phyloP scores from a whole-genome alignment of 2,329 filamentous ascomycete species.

The Parastagonospora avenae region DNA sequence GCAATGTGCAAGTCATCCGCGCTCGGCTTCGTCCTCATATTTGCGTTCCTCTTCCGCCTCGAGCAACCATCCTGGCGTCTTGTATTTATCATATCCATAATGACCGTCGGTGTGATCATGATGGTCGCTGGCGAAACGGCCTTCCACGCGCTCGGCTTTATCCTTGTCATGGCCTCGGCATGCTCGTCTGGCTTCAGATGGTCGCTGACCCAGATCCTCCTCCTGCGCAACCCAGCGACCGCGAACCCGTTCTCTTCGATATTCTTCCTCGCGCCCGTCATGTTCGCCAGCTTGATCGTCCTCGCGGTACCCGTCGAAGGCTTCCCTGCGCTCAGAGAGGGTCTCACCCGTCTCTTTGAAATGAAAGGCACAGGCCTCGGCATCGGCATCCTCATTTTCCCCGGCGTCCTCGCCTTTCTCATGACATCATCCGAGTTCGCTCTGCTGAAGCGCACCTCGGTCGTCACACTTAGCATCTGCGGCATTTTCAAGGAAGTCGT shows the following conservation, averaged over 20 bases:
- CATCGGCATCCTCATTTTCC: constrained; percentile 80
- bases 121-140: constrained; percentile 97
- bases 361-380: constrained; percentile 71
- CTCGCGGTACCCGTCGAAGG: constrained; percentile 90
- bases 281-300: constrained; percentile 82
- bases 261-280: constrained; percentile 95
- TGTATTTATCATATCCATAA: constrained; percentile 83
- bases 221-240: constrained; percentile 91
- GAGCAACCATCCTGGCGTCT: constrained; percentile 86
- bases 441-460: constrained; percentile 89
- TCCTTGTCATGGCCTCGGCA: constrained; percentile 89
- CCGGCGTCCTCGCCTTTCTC: constrained; percentile 86
- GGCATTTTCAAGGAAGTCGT: constrained; percentile 99
- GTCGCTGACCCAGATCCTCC: constrained; percentile 96
- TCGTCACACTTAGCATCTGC: constrained; percentile 94
- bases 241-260: constrained; percentile 97
- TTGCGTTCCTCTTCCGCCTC: constrained; percentile 91
- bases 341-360: constrained; percentile 66
- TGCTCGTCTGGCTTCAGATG: constrained; percentile 97
- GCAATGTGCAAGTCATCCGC: constrained; percentile 98
- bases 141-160: constrained; percentile 84
- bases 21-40: constrained; percentile 90
- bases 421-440: constrained; percentile 98
- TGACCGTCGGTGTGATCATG: constrained; percentile 93
- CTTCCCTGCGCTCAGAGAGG: constrained; percentile 68